phyloP scores from a whole-genome alignment of 192 early-diverging fungal species.

The Gonapodya sp. region DNA sequence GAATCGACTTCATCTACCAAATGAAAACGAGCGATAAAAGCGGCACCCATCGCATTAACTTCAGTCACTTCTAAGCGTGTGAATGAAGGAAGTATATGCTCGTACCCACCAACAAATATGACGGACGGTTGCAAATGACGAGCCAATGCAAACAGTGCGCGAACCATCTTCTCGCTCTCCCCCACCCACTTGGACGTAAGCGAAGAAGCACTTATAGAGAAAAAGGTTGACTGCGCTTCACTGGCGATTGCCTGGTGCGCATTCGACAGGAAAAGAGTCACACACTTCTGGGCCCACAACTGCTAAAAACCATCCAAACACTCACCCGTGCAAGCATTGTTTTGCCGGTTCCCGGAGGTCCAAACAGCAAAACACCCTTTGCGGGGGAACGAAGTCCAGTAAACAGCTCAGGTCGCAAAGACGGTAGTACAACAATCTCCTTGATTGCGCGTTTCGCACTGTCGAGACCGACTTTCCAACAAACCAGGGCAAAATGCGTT shows the following conservation, averaged over 20 bases:
- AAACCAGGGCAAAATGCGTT: conserved; percentile 10
- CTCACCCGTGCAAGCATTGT: conserved; percentile 39
- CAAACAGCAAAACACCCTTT: conserved; percentile 41
- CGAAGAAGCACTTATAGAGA: conserved; percentile 38
- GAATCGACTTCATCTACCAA: conserved; percentile 40
- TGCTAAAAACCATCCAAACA: conserved; percentile 1
- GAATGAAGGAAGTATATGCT: no score
- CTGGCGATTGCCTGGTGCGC: conserved; percentile 29
- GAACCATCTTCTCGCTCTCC: conserved; percentile 48
- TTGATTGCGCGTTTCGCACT: conserved; percentile 35
- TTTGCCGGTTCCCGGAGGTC: conserved; percentile 42
- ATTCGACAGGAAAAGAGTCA: not conserved
- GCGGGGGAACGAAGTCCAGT: conserved; percentile 41
- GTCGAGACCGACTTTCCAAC: conserved; percentile 41
- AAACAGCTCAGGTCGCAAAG: conserved; percentile 44
- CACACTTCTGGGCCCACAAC: not conserved
- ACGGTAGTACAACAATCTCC: conserved; percentile 47
- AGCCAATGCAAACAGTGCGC: conserved; percentile 37
- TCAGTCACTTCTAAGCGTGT: not conserved
- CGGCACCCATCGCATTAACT: not conserved
- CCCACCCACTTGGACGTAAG: conserved; percentile 50
- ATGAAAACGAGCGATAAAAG: conserved; percentile 6
- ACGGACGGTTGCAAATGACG: conserved; percentile 38
- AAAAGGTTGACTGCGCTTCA: conserved; percentile 43
- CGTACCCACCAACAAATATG: conserved; percentile 41